Evolutionary conservation across 2,329 filamentous ascomycete genomes (phyloP), one percentile per base, ranked within the genome.

Genomic region (Rosellinia necatrix): DNA sequence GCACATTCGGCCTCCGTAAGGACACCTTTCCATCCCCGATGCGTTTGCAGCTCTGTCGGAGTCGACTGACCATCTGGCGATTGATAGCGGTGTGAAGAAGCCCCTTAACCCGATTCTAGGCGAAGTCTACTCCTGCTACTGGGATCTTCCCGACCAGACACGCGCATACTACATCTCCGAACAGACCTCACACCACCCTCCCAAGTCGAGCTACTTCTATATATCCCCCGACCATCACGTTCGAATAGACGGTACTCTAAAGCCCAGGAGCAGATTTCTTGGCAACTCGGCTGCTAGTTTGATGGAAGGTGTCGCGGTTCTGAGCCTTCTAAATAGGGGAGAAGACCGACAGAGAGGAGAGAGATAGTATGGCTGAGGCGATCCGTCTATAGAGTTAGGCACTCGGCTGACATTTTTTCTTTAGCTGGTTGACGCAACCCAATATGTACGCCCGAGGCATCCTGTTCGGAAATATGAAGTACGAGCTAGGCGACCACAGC

Each of bases 371-470:
- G 89, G 80, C 8, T 8, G 10, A 15, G 49, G n/a, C 13, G 15
- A 13, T 35, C 5, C 38, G 27, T 30, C 30, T n/a, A n/a, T n/a
- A n/a, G n/a, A n/a, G n/a, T 2, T n/a, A 38, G 1, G 34, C 25
- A 9, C 30, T 3, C 9, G 12, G 21, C 42, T 62, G 9, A 68
- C 54, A n/a, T 12, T 17, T 10, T 27, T 10, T 27, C 55, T 52
- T 65, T 54, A 96, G 91, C 74, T 90, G 96, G 68, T 76, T 97
- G 49, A 97, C 94, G 4, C 94, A 99, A 70, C 94, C 94, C 15
- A 99, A 99, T 77, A 99, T 99, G 92, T 99, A 99, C 73, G 94
- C 93, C 19, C 85, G 94, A 60, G 93, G 94, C 30, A 97, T 99
- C 58, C 80, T 99, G 7, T 97, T 99, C 68, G 94, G 94, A 43